These are phyloP conservation scores for Gynostemma pentaphyllum DNA, from an alignment of 306 rosid genomes.

Conservation along the genomic window DNA sequence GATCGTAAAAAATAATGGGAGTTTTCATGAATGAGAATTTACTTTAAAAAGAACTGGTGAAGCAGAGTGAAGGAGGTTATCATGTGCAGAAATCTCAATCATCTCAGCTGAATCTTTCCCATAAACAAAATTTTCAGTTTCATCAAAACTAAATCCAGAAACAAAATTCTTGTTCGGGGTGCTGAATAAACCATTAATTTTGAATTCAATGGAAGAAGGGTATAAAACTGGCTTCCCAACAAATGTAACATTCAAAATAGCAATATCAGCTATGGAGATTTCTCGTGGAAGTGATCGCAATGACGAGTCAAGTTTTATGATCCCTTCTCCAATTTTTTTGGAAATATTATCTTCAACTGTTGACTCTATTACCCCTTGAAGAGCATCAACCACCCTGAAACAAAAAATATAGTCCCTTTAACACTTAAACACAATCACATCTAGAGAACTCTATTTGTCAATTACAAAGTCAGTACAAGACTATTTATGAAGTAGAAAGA, in stretches of 20 bases:
- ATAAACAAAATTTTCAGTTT: conserved; percentile 16
- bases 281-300: conserved; percentile 57
- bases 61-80: conserved; percentile 47
- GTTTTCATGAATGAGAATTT: conserved; percentile 19
- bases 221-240: conserved; percentile 47
- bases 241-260: conserved; percentile 57
- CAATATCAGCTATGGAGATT: conserved; percentile 32
- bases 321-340: conserved; percentile 47
- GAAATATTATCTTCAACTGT: conserved; percentile 55
- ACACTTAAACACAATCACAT: not conserved
- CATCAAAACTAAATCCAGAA: conserved; percentile 21
- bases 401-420: conserved; percentile 8
- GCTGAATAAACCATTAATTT: conserved; percentile 55
- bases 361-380: conserved; percentile 45
- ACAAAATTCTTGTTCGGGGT: conserved; percentile 13
- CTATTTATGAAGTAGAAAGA: not conserved
- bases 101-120: conserved; percentile 39
- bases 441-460: not conserved
- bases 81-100: conserved; percentile 56
- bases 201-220: conserved; percentile 43
- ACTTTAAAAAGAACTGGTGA: conserved; percentile 47
- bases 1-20: not conserved
- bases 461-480: not conserved
- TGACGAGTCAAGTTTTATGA: conserved; percentile 35
- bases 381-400: conserved; percentile 55